Base-by-base conservation (phyloP, 805 yeast genomes). In the Nakazawaea populi region DNA sequence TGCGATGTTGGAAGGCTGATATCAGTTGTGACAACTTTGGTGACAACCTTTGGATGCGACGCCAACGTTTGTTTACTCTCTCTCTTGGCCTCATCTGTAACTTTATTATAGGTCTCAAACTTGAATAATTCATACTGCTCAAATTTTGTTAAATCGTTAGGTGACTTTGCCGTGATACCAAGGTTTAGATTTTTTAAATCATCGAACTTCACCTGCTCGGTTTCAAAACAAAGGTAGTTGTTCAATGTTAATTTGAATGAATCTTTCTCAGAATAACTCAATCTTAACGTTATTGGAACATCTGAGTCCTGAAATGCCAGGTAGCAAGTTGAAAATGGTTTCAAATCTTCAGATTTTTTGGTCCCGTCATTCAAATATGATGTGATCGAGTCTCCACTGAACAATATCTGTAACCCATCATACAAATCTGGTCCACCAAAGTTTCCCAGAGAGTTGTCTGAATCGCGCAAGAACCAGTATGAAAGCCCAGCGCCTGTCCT, bases 71-170 rank as follows among this genome's bases (percentile, higher is more conserved):
- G 82, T 56, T 82, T 83, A 54, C 82, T 84, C 50, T 80, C 83
- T 44, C 73, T 64, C 3, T 8, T n/a, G 5, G 85, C 78, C 56
- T 80, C 85, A 49, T 72, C 72, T 4, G 79, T 69, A 28, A 85
- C 71, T 36, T 73, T 71, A 46, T 75, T 73, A 67, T 76, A 86
- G 2, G 79, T 73, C 41, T 79, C 75, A 58, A 87, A 64, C 60
- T 77, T 76, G 56, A 87, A 69, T 6, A 87, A 61, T 65, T 87
- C 95, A 65, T 80, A 84, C 30, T 76, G 75, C 60, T 86, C 92
- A 35, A 77, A 70, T 1, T 60, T 60, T 9, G 54, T 46, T 11
- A 59, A 47, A 40, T 67, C 62, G 11, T 65, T 60, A 4, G 68
- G 73, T 32, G 79, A 67, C 18, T 60, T 59, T 1, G 84, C 87